phyloP scores from a whole-genome alignment of 2,329 filamentous ascomycete genomes.

The Chrysoporthe deuterocubensis region DNA sequence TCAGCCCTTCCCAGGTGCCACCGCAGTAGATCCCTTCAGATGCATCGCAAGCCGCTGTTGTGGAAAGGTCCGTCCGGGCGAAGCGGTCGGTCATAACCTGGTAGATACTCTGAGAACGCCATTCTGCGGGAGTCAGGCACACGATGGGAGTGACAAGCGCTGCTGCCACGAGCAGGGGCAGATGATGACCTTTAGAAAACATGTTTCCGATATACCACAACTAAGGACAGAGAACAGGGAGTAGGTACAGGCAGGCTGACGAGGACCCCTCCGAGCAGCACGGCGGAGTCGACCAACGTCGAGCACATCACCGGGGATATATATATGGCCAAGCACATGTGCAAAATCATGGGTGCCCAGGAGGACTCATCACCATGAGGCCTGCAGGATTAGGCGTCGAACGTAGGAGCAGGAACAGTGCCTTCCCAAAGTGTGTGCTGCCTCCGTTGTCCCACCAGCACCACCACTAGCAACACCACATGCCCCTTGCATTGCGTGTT shows the following conservation, averaged over 20 bases:
- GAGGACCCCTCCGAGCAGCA: background rate
- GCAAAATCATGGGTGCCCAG: background rate
- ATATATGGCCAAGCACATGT: background rate
- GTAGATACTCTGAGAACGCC: constrained; percentile 48
- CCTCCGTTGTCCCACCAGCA: background rate
- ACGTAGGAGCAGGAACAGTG: background rate
- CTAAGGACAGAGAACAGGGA: background rate
- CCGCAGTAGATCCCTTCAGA: constrained; percentile 48
- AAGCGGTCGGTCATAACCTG: constrained; percentile 51
- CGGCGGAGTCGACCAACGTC: background rate
- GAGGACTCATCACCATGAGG: background rate
- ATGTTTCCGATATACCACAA: constrained; percentile 8
- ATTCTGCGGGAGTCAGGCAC: constrained; percentile 32
- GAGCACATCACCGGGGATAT: background rate
- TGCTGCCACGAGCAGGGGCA: constrained; percentile 17
- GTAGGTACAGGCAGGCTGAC: background rate
- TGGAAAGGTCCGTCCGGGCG: constrained; percentile 43
- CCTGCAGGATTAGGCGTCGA: background rate
- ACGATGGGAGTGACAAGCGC: constrained; percentile 14
- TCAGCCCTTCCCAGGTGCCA: constrained; percentile 52
- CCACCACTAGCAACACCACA: background rate
- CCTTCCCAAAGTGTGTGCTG: constrained; percentile 1
- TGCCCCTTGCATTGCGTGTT: background rate
- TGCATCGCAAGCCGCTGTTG: constrained; percentile 39
- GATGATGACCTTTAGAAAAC: background rate